phyloP scores from a whole-genome alignment of 306 rosid genomes.

The Medicago ruthenica region DNA sequence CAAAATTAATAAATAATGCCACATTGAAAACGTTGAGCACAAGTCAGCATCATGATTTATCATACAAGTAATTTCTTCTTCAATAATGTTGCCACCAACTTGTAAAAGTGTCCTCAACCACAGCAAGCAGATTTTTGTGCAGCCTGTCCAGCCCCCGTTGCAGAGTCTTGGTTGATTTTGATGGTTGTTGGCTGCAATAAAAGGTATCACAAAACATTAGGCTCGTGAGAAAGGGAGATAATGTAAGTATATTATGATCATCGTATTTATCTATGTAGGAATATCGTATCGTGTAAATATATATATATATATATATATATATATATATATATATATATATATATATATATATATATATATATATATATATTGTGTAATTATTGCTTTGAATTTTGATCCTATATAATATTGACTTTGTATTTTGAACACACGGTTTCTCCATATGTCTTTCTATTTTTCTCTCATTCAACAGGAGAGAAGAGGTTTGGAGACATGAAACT shows the following conservation, averaged over 20 bases:
- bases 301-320: no score
- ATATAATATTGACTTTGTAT: no score
- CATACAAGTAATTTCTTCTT: slow-evolving; percentile 55
- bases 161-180: slow-evolving; percentile 77
- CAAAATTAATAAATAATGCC: slow-evolving; percentile 64
- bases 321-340: no score
- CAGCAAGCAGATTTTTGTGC: slow-evolving; percentile 84
- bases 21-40: slow-evolving; percentile 55
- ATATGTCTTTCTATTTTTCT: no score
- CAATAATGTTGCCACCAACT: slow-evolving; percentile 37
- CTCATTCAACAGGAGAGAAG: not conserved
- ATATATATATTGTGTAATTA: no score
- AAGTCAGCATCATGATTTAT: slow-evolving; percentile 52
- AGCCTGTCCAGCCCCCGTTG: slow-evolving; percentile 64
- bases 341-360: no score
- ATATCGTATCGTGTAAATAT: no score
- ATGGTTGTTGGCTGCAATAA: slow-evolving; percentile 73
- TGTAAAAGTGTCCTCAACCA: slow-evolving; percentile 55
- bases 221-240: not conserved
- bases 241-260: no score
- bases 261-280: no score
- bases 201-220: slow-evolving; percentile 3
- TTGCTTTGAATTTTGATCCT: no score
- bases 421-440: no score
- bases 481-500: not conserved